Base-by-base conservation (phyloP, 2,329 filamentous ascomycete genomes). In the Xylariaceae sp. region DNA sequence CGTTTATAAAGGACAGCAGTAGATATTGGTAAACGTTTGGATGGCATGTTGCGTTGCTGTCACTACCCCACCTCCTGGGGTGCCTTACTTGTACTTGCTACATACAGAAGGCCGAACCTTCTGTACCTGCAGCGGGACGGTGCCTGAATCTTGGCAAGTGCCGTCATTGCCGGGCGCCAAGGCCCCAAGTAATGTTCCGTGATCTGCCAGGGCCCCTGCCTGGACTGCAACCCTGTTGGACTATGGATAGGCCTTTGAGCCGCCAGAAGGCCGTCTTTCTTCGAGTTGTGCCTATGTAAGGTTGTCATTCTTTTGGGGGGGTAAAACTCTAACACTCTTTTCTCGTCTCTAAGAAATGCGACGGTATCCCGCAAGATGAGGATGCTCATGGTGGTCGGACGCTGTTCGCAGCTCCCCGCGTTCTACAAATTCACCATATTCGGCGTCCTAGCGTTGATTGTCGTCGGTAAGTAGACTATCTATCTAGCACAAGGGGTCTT, bases 351-450 rank as follows among this genome's bases (percentile, higher is more conserved):
- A 36, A 28, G 41, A 29, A 31, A 44, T 48, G 40, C 38, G 36
- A 44, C 36, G 23, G 31, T 32, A 26, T 18, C 36, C 19, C 7
- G 34, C 17, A 47, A 34, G 14, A 48, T 48, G 46, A 48, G 18
- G 38, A 27, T 48, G 28, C 46, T 48, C 36, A 44, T 43, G n/a
- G 43, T 44, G 35, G n/a, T 46, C 33, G 43, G 43, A 15, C 35
- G 46, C 46, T 48, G 46, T 27, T 40, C 46, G 24, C 53, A 55
- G 38, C 42, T 55, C 19, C 53, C 53, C 9, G 44, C 32, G 29
- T 44, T 55, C 27, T 51, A 54, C 38, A 55, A 55, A 40, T 41
- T 50, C 36, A 43, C 48, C 19, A 23, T 43, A 16, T 30, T 45
- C n/a, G 48, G 43, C 15, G 45, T 47, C 15, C 19, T 52, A 5